Evolutionary conservation across 805 yeast genomes (phyloP).

Genomic region (Kregervanrija pseudodelftensis): DNA sequence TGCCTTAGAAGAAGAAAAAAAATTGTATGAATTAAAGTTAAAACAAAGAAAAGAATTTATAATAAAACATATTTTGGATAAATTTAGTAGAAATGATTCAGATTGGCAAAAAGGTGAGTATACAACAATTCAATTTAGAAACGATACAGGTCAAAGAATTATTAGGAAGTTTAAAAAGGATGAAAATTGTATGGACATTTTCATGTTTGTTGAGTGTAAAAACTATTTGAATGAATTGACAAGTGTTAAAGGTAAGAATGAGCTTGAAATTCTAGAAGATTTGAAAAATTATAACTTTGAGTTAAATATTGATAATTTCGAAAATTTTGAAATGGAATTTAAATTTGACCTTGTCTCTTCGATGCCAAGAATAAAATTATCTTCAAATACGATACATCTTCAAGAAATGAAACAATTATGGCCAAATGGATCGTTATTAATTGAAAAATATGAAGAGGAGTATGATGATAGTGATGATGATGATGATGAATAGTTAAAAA

Average conservation of each 20-base stretch:
- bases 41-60: conserved; percentile 17
- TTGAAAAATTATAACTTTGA: conserved; percentile 4
- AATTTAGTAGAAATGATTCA: conserved; percentile 5
- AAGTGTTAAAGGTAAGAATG: conserved; percentile 7
- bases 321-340: conserved; percentile 18
- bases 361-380: conserved; percentile 27
- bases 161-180: conserved; percentile 36
- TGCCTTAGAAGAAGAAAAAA: conserved; percentile 13
- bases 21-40: conserved; percentile 8
- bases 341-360: conserved; percentile 30
- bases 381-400: conserved; percentile 15
- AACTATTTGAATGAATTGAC: conserved; percentile 16
- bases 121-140: conserved; percentile 44
- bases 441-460: conserved; percentile 22
- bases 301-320: conserved; percentile 6
- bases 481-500: background rate
- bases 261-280: conserved; percentile 10
- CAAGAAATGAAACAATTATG: conserved; percentile 26
- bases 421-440: conserved; percentile 32
- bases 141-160: conserved; percentile 45
- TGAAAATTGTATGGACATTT: conserved; percentile 39
- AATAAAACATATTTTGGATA: conserved; percentile 2
- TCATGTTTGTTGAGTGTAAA: conserved; percentile 41
- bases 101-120: conserved; percentile 24
- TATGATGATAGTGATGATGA: conserved; percentile 15